Base-by-base conservation (phyloP, 192 early-diverging fungal genomes). In the Physocladia obscura region DNA sequence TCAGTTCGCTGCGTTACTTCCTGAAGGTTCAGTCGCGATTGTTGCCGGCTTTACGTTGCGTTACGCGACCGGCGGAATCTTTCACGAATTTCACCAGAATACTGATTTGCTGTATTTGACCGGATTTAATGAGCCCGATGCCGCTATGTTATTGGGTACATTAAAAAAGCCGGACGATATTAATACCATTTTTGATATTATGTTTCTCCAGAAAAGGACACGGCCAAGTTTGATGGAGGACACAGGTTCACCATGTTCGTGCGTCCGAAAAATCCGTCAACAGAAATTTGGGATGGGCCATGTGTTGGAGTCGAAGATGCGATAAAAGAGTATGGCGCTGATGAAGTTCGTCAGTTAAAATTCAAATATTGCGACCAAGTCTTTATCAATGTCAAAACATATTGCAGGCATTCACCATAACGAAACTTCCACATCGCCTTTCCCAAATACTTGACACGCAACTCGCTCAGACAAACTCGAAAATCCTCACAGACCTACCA, bases 201-300 rank as follows among this genome's bases (percentile, higher is more conserved):
- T 49, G 11, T n/a, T n/a, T n/a, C n/a, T n/a, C 5, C 49, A 76
- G 75, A 71, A 62, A 76, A 76, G 67, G 73, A 82, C 56, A 67
- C 35, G 21, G 19, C 35, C 15, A 65, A 4, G 32, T 24, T 13
- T 27, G 21, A 17, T 22, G 48, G 48, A 15, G 60, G 89, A 11
- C 90, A 91, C 81, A 90, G 88, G 69, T 89, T 89, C 82, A 92
- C 85, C 31, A 84, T 97, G 86, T 97, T 93, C 85, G 91, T 93
- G 1, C 82, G 82, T n/a, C 88, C 92, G 3, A 87, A 87, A 69
- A 90, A 89, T 38, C 81, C 79, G 26, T 73, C 87, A 17, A 81
- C 84, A 35, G 93, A 96, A 74, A 77, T 92, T 56, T 98, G 96
- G 96, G 96, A 98, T 68, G 96, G 96, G 13, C 90, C 94, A 34